Base-by-base conservation (phyloP, 2,329 filamentous ascomycete species). In the Aspergillus brasiliensis region DNA sequence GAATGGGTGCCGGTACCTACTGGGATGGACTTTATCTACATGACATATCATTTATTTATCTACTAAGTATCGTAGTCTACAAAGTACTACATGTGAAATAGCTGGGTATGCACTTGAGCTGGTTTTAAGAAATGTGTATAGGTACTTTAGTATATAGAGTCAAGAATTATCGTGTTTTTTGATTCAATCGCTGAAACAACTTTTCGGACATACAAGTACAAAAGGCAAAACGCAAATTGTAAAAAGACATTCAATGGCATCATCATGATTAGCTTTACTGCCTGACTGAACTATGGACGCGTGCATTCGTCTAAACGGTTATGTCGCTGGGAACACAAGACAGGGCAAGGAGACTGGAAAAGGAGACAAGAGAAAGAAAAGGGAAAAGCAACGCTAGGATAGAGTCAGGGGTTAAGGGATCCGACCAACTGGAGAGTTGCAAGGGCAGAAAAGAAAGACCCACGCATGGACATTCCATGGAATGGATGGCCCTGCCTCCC, bases 201-300 rank as follows among this genome's bases (percentile, higher is more conserved):
- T 34, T 34, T 34, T 56, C 34, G 25, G 62, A 59, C 51, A 34
- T 61, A 56, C 57, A 53, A 58, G 21, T 54, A 56, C 52, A 58
- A 54, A 58, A 61, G 44, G 37, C 15, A 55, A 27, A 27, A 31
- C 15, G n/a, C 11, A n/a, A 8, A 31, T n/a, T 52, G 31, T 11
- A 13, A 57, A 57, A 52, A 31, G 44, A 49, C 48, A 59, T 59
- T 53, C 51, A 55, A 37, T 59, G 49, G 21, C 55, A 55, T 61
- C 49, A 59, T 65, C 59, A 56, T 64, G 44, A 64, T 56, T 60
- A 61, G 56, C 44, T 62, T 62, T 42, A 60, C 57, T 62, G 63
- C 61, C 60, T 61, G 60, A 54, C 31, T 34, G 31, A 34, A 34
- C 51, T 64, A 58, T 46, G 51, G 56, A 62, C 51, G 56, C 57